Conservation (phyloP, 345 rosid species). For the Rhodamnia argentea region DNA sequence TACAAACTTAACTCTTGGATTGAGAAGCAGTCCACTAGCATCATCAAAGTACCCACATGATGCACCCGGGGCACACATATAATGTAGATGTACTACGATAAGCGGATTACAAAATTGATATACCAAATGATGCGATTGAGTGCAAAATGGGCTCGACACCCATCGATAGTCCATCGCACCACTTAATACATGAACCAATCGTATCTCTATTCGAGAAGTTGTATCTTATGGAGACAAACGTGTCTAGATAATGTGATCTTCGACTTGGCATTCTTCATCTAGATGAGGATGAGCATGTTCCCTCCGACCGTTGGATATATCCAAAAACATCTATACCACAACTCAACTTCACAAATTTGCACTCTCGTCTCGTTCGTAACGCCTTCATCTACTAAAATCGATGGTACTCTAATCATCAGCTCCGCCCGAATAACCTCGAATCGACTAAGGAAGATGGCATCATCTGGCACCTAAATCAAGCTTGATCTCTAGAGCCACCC, state of each 20-base stretch:
- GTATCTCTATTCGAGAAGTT: background rate
- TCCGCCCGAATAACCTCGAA: background rate
- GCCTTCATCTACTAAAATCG: background rate
- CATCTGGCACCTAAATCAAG: background rate
- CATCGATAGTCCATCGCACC: background rate
- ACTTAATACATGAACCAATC: background rate
- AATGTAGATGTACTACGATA: no score
- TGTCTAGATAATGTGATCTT: background rate
- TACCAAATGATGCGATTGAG: background rate
- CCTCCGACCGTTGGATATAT: background rate
- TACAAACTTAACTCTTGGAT: background rate
- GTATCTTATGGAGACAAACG: background rate
- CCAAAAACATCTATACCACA: background rate
- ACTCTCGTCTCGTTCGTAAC: background rate
- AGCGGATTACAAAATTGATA: background rate
- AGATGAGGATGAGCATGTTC: background rate
- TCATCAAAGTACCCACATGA: background rate
- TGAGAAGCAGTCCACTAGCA: background rate
- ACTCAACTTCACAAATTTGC: background rate
- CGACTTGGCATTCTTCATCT: background rate
- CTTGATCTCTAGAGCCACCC: background rate
- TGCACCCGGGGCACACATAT: background rate
- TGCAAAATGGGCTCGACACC: background rate
- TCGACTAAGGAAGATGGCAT: background rate
- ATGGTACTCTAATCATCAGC: background rate